These are phyloP conservation scores for Marchantia polymorpha DNA, from an alignment of 225 moss, liverwort and hornwort species.

Conservation along the genomic window DNA sequence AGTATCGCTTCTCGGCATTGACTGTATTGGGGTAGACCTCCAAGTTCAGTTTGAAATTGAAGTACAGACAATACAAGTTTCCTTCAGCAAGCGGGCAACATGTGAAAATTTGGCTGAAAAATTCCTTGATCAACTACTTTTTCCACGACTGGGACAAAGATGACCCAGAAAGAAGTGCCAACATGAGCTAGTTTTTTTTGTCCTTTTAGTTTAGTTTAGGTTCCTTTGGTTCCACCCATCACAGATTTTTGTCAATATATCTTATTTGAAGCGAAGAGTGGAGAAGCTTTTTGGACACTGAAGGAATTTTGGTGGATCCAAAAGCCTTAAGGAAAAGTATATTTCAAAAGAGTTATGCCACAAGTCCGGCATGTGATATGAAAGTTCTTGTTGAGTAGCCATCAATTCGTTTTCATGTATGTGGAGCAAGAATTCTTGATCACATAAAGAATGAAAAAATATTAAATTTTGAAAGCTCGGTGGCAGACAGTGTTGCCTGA, in stretches of 20 bases:
- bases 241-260: too few relatives aligned
- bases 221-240: too few relatives aligned
- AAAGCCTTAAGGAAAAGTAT: constrained; percentile 75
- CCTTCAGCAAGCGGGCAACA: constrained; percentile 42
- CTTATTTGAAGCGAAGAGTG: too few relatives aligned
- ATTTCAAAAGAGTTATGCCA: constrained; percentile 84
- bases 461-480: constrained; percentile 65
- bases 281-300: constrained; percentile 75
- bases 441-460: constrained; percentile 64
- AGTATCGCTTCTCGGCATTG: constrained; percentile 40
- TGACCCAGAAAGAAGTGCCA: constrained; percentile 36
- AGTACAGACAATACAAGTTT: constrained; percentile 39
- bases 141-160: constrained; percentile 35
- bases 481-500: constrained; percentile 97
- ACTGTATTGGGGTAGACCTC: constrained; percentile 45
- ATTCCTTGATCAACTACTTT: constrained; percentile 39
- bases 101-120: constrained; percentile 43
- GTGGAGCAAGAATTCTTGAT: constrained; percentile 62
- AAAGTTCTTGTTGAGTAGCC: constrained; percentile 79
- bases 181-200: too few relatives aligned
- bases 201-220: too few relatives aligned
- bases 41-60: constrained; percentile 43
- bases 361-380: constrained; percentile 68
- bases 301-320: constrained; percentile 68
- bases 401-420: constrained; percentile 64